Conservation (phyloP, 768 basidiomycete genomes). For the Termitomyces sp. region DNA sequence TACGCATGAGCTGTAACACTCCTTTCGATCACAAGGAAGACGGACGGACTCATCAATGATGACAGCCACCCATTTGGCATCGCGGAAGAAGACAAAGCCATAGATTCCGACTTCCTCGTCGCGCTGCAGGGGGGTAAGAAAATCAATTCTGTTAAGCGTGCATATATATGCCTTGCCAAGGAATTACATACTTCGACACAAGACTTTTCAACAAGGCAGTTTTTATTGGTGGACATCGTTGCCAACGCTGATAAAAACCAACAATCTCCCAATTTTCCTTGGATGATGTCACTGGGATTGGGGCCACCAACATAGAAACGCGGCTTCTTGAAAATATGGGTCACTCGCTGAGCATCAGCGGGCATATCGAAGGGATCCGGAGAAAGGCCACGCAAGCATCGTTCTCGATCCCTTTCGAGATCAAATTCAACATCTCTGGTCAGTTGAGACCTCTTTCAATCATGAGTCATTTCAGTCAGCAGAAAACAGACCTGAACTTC, state of each 20-base stretch:
- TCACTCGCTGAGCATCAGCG: conserved; percentile 39
- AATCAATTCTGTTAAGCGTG: neutral
- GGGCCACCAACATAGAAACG: conserved; percentile 41
- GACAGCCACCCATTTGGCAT: conserved; percentile 44
- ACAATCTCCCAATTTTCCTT: conserved; percentile 45
- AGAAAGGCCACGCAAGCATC: conserved; percentile 29
- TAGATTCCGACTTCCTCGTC: conserved; percentile 52
- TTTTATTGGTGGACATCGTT: conserved; percentile 36
- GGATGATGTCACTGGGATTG: conserved; percentile 37
- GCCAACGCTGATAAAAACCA: conserved; percentile 40
- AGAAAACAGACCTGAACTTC: conserved; percentile 36
- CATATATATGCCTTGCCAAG: neutral
- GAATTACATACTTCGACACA: conserved; percentile 38
- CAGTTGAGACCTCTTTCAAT: neutral
- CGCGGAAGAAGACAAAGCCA: conserved; percentile 53
- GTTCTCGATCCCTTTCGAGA: conserved; percentile 39
- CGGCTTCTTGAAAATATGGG: conserved; percentile 47
- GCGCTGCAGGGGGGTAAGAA: conserved; percentile 20
- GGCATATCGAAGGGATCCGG: conserved; percentile 1
- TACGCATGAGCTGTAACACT: too few relatives aligned
- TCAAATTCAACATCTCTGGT: conserved; percentile 53
- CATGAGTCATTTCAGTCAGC: neutral
- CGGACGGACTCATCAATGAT: conserved; percentile 47
- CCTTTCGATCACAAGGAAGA: conserved; percentile 11
- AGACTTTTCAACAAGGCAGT: conserved; percentile 40